These are phyloP conservation scores for Diplodia seriata DNA, from an alignment of 2,329 filamentous ascomycete genomes.

Conservation along the genomic window DNA sequence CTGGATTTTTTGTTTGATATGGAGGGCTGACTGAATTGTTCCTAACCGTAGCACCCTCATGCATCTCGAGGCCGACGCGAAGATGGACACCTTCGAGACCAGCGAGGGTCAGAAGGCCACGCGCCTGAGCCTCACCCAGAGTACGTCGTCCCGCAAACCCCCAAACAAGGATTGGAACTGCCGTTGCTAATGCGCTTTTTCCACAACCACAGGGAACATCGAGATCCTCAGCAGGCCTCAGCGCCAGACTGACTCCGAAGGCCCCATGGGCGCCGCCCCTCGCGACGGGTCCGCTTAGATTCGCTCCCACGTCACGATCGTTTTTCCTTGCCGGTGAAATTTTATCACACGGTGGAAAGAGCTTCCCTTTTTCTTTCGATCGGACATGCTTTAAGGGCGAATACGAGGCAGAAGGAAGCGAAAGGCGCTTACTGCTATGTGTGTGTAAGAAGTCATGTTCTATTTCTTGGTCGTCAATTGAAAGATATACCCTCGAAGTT, in stretches of 20 bases:
- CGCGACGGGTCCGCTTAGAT: conserved; percentile 7
- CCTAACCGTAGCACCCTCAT: conserved; percentile 69
- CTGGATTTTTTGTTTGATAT: too few relatives aligned
- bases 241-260: background rate
- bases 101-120: conserved; percentile 71
- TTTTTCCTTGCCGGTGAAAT: background rate
- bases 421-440: background rate
- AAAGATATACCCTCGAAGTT: background rate
- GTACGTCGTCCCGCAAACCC: conserved; percentile 62
- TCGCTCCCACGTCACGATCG: background rate
- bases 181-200: background rate
- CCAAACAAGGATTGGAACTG: background rate
- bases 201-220: conserved; percentile 51
- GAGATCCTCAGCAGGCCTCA: conserved; percentile 56
- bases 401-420: background rate
- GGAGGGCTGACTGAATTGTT: conserved; percentile 2
- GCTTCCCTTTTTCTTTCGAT: background rate
- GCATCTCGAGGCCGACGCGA: conserved; percentile 82
- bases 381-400: background rate
- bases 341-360: background rate
- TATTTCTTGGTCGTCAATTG: background rate
- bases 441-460: background rate
- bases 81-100: conserved; percentile 71
- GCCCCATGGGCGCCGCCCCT: background rate
- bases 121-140: conserved; percentile 75